Conservation (phyloP, 306 rosid genomes). For the Ormosia semicastrata region DNA sequence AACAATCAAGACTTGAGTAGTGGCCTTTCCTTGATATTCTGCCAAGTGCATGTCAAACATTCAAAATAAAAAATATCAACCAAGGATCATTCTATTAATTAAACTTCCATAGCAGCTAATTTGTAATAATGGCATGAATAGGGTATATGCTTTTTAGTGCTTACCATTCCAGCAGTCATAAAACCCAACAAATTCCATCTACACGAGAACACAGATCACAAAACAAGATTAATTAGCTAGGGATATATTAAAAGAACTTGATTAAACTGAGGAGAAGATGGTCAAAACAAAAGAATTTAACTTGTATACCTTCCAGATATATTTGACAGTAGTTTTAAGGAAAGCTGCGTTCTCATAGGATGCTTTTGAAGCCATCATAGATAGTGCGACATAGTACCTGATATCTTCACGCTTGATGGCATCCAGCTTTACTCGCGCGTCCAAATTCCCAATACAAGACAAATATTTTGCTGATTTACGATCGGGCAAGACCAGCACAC, state of each 20-base stretch:
- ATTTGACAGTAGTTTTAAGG: conserved; percentile 23
- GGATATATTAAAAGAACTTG: neutral
- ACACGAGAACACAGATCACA: neutral
- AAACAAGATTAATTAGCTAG: neutral
- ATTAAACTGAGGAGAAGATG: neutral
- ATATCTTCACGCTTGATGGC: conserved; percentile 33
- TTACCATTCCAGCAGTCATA: conserved; percentile 58
- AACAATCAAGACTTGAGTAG: conserved; percentile 46
- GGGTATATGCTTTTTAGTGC: neutral
- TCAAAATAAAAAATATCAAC: neutral
- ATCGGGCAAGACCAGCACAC: conserved; percentile 36
- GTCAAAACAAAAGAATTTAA: neutral
- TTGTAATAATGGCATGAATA: neutral
- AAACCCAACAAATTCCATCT: conserved; percentile 58
- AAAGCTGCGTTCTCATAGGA: conserved; percentile 47
- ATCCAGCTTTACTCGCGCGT: conserved; percentile 39
- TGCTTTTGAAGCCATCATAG: conserved; percentile 57
- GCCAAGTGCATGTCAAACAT: neutral
- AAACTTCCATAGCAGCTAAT: neutral
- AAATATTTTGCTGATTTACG: conserved; percentile 29
- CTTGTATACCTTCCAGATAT: conserved; percentile 43
- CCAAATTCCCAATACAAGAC: conserved; percentile 41
- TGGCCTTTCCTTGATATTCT: conserved; percentile 45
- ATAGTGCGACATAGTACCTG: conserved; percentile 38
- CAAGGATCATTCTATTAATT: neutral